Evolutionary conservation across 1,284 basidiomycete species (phyloP).

Genomic region (Melanopsichium pennsylvanicum): DNA sequence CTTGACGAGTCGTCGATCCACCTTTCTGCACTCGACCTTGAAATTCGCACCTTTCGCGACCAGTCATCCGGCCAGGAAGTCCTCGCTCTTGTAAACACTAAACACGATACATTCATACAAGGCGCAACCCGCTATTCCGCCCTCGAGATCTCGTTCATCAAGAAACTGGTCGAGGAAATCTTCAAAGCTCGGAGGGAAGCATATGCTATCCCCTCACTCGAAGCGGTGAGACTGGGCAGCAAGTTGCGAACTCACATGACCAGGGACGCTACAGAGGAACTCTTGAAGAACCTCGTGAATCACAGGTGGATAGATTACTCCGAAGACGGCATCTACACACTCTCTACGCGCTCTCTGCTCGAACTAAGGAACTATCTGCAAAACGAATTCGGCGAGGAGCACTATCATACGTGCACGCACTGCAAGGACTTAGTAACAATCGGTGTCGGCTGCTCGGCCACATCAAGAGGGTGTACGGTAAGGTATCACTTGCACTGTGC

Average conservation of each 20-base stretch:
- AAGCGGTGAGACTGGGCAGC: conserved; percentile 70
- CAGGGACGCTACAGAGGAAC: conserved; percentile 76
- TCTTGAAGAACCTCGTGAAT: conserved; percentile 80
- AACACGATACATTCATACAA: conserved; percentile 50
- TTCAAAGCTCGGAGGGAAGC: conserved; percentile 78
- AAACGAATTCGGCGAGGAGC: conserved; percentile 73
- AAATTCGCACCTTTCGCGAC: conserved; percentile 49
- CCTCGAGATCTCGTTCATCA: conserved; percentile 51
- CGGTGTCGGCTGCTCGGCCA: conserved; percentile 22
- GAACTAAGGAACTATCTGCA: conserved; percentile 80
- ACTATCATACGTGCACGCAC: conserved; percentile 75
- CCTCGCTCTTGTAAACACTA: conserved; percentile 57
- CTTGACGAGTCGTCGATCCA: conserved; percentile 17
- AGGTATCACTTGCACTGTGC: conserved; percentile 41
- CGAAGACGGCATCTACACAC: conserved; percentile 75
- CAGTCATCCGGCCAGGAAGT: conserved; percentile 25
- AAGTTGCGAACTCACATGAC: conserved; percentile 76
- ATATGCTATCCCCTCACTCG: conserved; percentile 78
- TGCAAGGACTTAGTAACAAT: conserved; percentile 74
- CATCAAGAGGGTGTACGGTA: conserved; percentile 6
- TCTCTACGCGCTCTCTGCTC: conserved; percentile 77
- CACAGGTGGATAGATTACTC: conserved; percentile 81
- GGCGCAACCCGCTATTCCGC: conserved; percentile 54
- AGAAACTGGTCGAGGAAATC: conserved; percentile 75
- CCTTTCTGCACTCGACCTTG: conserved; percentile 44